Evolutionary conservation across 225 moss, liverwort and hornwort genomes (phyloP), one percentile per base, ranked within the genome.

Genomic region (Neckera pumila): DNA sequence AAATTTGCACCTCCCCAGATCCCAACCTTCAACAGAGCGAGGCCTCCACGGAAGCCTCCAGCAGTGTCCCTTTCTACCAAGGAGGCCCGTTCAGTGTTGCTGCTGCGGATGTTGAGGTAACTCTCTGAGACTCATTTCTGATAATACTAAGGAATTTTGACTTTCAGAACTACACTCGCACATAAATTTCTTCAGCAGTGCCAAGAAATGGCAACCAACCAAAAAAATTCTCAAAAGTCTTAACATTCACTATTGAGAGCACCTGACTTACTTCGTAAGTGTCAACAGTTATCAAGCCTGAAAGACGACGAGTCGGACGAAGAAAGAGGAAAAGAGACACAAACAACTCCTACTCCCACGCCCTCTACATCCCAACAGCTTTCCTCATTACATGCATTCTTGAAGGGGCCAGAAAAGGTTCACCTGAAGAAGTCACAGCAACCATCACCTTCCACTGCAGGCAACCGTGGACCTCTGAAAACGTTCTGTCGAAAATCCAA

Each of bases 41-140:
- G 85, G 93, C 90, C 82, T 93, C 91, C 82, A 93, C 94, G 40
- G 94, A 94, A 87, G 91, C 89, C 73, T 93, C 94, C 84, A 93
- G 92, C 89, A 93, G 91, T 80, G 85, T 92, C 43, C 91, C 94
- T 51, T 74, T 91, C 53, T 91, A 89, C 78, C 92, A 94, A 92
- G 91, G 91, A 89, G 94, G 92, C 53, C 89, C 85, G 15, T 94
- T 92, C 91, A 90, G 88, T 69, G 90, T 92, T 81, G 89, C 91
- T 66, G 91, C 82, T 59, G 92, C 92, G 53, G 93, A 94, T 85
- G 92, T 94, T 81, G 91, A 92, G 93, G 93, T 92, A 85, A 64
- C 76, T 79, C 60, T 81, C 79, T 40, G 16, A 84, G 14, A 23
- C 42, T 54, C 51, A 86, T 34, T 86, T 51, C 69, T 81, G 42